Conservation (phyloP, 2,329 filamentous ascomycete genomes). For the Neofusicoccum laricinum region DNA sequence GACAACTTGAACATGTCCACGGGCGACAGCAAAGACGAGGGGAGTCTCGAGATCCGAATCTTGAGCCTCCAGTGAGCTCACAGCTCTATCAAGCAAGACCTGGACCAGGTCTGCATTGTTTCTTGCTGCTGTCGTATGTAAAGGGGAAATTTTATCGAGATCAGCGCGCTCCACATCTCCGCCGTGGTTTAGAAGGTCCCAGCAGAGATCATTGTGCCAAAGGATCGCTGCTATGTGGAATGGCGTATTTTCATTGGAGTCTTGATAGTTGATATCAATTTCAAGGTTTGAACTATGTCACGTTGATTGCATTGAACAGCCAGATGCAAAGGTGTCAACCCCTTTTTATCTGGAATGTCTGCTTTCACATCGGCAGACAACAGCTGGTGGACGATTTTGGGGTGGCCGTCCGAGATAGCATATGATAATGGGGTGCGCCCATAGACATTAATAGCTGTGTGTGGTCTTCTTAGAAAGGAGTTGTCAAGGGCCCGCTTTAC, state of each 20-base stretch:
- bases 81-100: neutral
- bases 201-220: neutral
- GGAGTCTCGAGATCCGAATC: neutral
- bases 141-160: neutral
- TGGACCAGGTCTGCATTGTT: neutral
- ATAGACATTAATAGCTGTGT: accelerated
- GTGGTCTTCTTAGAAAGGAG: too few relatives aligned
- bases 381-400: neutral
- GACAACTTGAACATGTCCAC: neutral
- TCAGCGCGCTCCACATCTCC: neutral
- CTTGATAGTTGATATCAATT: neutral
- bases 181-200: neutral
- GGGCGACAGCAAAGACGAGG: accelerated
- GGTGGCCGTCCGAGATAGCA: accelerated
- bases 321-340: neutral
- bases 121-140: neutral
- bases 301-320: neutral
- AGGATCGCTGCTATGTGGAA: neutral
- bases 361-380: neutral
- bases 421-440: neutral
- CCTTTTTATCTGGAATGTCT: neutral
- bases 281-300: neutral
- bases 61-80: neutral
- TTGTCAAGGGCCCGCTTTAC: accelerated
- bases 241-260: neutral